A percentile compares a stretch with the other conserved stretches of the same genome.
Evolutionary conservation across 2,329 filamentous ascomycete genomes (phyloP).

Genomic region (Diaporthe nobilis): DNA sequence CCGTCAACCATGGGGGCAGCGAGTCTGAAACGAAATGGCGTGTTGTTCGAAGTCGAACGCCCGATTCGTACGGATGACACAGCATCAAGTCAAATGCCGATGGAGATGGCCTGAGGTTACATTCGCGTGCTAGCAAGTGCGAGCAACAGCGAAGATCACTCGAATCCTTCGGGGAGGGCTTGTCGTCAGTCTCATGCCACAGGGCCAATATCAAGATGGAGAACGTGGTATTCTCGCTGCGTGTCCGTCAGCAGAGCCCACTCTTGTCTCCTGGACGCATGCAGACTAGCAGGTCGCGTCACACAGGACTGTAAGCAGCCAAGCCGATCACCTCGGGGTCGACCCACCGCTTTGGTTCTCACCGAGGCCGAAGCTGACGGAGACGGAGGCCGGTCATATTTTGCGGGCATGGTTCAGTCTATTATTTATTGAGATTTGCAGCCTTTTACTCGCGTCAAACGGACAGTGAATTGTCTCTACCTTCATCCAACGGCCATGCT

Average conservation of each 20-base stretch:
- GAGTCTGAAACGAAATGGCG: neutral
- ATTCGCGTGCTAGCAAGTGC: neutral
- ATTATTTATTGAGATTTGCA: neutral
- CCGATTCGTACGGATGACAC: neutral
- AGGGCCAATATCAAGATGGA: neutral
- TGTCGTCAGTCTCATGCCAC: conserved; percentile 30
- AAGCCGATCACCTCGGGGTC: neutral
- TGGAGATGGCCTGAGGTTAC: conserved; percentile 1
- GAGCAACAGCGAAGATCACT: neutral
- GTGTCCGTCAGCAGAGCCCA: conserved; percentile 12
- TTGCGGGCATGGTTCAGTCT: neutral
- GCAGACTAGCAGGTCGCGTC: conserved; percentile 24
- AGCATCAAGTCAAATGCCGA: neutral
- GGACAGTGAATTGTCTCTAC: neutral
- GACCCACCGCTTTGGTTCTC: neutral
- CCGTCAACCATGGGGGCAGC: neutral
- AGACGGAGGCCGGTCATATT: neutral
- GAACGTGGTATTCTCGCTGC: conserved; percentile 18
- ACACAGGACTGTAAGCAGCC: conserved; percentile 20
- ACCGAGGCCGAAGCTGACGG: neutral
- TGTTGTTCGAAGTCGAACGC: neutral
- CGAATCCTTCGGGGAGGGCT: neutral
- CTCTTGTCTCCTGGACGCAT: conserved; percentile 23
- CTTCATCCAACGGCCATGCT: neutral
- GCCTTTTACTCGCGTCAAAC: neutral